Conservation (phyloP, 257 asterid species). For the Pogostemon cablin region DNA sequence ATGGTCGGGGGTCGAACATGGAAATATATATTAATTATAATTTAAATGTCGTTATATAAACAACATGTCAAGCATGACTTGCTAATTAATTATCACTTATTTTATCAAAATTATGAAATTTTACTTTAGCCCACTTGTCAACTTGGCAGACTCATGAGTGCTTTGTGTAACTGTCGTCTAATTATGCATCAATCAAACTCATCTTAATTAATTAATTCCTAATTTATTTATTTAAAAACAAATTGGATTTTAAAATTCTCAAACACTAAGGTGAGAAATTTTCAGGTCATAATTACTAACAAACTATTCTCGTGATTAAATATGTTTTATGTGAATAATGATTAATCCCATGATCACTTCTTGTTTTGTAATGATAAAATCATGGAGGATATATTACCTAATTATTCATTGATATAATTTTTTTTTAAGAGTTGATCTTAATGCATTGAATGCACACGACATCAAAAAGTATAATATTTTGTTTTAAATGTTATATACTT, state of each 20-base stretch:
- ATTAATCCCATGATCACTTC: conserved; percentile 24
- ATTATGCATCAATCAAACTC: conserved; percentile 29
- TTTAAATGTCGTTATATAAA: conserved; percentile 10
- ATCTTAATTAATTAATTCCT: conserved; percentile 1
- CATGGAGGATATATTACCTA: conserved; percentile 7
- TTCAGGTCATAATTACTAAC: conserved; percentile 23
- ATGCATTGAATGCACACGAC: no score
- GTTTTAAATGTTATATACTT: no score
- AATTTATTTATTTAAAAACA: no score
- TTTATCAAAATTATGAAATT: conserved; percentile 2
- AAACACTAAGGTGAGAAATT: conserved; percentile 22
- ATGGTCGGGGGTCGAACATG: conserved; percentile 11
- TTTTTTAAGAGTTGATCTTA: no score
- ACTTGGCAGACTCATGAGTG: conserved; percentile 30
- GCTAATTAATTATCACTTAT: neutral
- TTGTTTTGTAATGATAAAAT: conserved; percentile 16
- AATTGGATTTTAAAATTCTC: no score
- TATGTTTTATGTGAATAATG: conserved; percentile 32
- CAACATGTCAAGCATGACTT: no score
- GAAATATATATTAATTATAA: neutral
- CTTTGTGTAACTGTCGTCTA: conserved; percentile 32
- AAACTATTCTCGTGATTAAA: conserved; percentile 29
- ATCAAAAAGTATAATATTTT: no score
- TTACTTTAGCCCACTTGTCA: conserved; percentile 36
- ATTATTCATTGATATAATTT: neutral